A percentile compares a stretch with the other conserved stretches of the same genome.
These are phyloP conservation scores for Tuber aestivum DNA, from an alignment of 495 filamentous ascomycete species.

Conservation along the genomic window DNA sequence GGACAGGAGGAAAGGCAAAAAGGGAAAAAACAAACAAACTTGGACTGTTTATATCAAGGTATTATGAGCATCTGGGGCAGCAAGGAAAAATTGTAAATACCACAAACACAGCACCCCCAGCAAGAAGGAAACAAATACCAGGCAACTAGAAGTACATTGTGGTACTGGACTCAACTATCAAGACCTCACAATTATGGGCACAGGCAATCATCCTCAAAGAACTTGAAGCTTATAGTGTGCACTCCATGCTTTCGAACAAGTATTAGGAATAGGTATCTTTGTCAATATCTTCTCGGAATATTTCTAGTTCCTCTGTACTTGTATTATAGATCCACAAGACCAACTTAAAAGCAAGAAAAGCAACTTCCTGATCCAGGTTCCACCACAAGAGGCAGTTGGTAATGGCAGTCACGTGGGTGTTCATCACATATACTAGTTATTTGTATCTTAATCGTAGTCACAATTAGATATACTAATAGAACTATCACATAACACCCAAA, in stretches of 20 bases:
- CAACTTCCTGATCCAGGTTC: neutral
- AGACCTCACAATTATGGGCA: constrained; percentile 72
- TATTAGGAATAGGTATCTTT: neutral
- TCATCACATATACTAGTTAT: neutral
- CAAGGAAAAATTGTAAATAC: neutral
- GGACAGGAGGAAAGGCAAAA: neutral
- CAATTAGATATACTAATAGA: neutral
- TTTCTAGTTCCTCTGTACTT: neutral
- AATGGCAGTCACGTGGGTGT: neutral
- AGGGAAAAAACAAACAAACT: neutral
- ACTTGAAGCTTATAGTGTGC: constrained; percentile 74
- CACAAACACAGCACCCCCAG: neutral
- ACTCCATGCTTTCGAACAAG: constrained; percentile 38
- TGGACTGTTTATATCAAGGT: neutral
- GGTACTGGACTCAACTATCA: constrained; percentile 56
- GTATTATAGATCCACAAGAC: neutral
- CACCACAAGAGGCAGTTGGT: neutral
- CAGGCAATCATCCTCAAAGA: constrained; percentile 91
- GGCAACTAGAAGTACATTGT: constrained; percentile 59
- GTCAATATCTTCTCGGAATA: neutral
- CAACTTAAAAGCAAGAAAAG: neutral
- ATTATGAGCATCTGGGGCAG: neutral
- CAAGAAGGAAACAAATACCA: neutral
- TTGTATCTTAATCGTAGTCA: neutral
- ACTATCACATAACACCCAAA: neutral